Conservation (phyloP, 2,329 filamentous ascomycete species). For the Diaporthe sp. region DNA sequence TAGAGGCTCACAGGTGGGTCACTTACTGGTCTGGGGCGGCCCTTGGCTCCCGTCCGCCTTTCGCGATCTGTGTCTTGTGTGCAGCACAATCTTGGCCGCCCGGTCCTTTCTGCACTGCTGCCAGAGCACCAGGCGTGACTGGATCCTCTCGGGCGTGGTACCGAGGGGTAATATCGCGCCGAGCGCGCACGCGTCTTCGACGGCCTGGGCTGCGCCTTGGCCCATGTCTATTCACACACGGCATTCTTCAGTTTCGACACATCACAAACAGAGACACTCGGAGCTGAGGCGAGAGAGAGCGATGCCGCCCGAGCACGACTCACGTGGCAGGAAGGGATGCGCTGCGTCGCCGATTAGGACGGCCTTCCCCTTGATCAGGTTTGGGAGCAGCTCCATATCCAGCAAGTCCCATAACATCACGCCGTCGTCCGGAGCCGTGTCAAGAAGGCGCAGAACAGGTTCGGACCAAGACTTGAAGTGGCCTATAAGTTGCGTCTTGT, state of each 20-base stretch:
- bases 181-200: constrained; percentile 30
- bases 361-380: constrained; percentile 38
- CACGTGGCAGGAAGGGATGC: constrained; percentile 40
- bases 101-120: constrained; percentile 28
- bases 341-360: constrained; percentile 40
- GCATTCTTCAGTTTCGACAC: neutral
- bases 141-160: constrained; percentile 18
- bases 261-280: too few species aligned
- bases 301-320: constrained; percentile 18
- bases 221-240: constrained; percentile 21
- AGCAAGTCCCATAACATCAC: constrained; percentile 31
- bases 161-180: constrained; percentile 19
- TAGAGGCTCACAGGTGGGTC: neutral
- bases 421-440: constrained; percentile 21
- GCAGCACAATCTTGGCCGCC: constrained; percentile 2
- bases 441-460: constrained; percentile 22
- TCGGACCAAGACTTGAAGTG: constrained; percentile 18
- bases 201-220: constrained; percentile 35
- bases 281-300: neutral
- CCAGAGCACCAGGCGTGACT: constrained; percentile 26
- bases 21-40: constrained; percentile 26
- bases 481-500: constrained; percentile 26
- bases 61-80: constrained; percentile 18
- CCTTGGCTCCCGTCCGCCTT: constrained; percentile 2
- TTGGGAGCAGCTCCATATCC: constrained; percentile 34